Evolutionary conservation across 2,329 filamentous ascomycete species (phyloP), one percentile per base, ranked within the genome.

Genomic region (Stachybotrys chlorohalonatus): DNA sequence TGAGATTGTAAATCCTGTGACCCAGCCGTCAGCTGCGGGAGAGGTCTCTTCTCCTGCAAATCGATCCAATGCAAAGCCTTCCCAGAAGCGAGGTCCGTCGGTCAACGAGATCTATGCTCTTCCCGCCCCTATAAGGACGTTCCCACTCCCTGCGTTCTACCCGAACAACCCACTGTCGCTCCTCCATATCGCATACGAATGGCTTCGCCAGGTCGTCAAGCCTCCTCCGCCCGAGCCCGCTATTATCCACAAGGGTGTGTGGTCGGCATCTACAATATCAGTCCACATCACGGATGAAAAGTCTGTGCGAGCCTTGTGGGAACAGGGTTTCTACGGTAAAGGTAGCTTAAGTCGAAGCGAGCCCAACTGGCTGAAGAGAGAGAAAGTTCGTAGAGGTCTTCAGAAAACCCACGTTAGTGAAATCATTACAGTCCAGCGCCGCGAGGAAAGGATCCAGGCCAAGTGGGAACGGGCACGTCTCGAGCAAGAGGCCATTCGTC

Each of bases 271-370:
- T 55, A 95, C 90, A 4, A 83, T 86, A 32, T 94, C 91, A 0
- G 81, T 99, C 15, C 90, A 96, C 66, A 79, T 99, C 55, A 90
- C 84, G 16, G 87, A 96, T 68, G 76, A 84, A 31, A 77, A 79
- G 54, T 86, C 90, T 4, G 86, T 95, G 58, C 80, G 87, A 54
- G 90, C 86, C 1, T 72, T 99, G 30, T 99, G 95, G 94, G 89
- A 96, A 70, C 90, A 95, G 74, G 94, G 94, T 6, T 99, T 99
- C 72, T 99, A 93, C 70, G 95, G 95, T 51, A 96, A 96, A 70
- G 94, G 94, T 49, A 93, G 78, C 62, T 75, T 97, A 56, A 96
- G 92, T 74, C 84, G 95, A 63, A 96, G 92, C 76, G 93, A 99
- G 69, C 93, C 93, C 3, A 94, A 85, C 62, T 99, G 94, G 94